Base-by-base conservation (phyloP, 768 basidiomycete genomes). In the Trametes gibbosa region DNA sequence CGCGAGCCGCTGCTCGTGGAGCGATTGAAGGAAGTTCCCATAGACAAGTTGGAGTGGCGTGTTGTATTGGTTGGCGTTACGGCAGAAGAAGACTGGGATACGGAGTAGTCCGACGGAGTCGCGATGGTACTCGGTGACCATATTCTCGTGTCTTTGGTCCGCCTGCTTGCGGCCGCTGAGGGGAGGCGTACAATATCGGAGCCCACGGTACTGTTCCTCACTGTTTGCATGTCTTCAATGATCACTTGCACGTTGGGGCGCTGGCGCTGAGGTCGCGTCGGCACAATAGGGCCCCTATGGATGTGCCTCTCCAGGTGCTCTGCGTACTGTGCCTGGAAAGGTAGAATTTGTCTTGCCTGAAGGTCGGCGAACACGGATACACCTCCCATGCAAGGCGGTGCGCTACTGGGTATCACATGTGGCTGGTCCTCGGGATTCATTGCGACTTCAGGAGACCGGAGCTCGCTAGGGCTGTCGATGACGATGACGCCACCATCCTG, bases 181-280 rank as follows among this genome's bases (percentile, higher is more conserved):
- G 65, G 56, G n/a, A 49, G 49, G 39, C 65, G 65, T 12, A 74
- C 59, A 58, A 73, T 72, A 56, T 73, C 73, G 5, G 73, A 72
- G 2, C 70, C 69, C 12, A 70, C 60, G 42, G 68, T 47, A 29
- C 60, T 49, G n/a, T 43, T 55, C n/a, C 23, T 19, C 7, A 39
- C 43, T 1, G 34, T 34, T 25, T 62, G 61, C 13, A 27, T 24
- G 21, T 61, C 42, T 24, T 50, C 32, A 21, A 58, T 63, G 34
- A 60, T 58, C 3, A 68, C 56, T 19, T 50, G 45, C 4, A 62
- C 37, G 23, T 60, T 51, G 10, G 65, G 56, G 32, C 64, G 51
- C 19, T 59, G 50, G 46, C 37, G 43, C 40, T 43, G 53, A 7
- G 45, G 29, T 5, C 55, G 60, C 14, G 27, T n/a, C 21, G 61